Evolutionary conservation across 495 filamentous ascomycete species (phyloP).

Genomic region (Darksidea phi): DNA sequence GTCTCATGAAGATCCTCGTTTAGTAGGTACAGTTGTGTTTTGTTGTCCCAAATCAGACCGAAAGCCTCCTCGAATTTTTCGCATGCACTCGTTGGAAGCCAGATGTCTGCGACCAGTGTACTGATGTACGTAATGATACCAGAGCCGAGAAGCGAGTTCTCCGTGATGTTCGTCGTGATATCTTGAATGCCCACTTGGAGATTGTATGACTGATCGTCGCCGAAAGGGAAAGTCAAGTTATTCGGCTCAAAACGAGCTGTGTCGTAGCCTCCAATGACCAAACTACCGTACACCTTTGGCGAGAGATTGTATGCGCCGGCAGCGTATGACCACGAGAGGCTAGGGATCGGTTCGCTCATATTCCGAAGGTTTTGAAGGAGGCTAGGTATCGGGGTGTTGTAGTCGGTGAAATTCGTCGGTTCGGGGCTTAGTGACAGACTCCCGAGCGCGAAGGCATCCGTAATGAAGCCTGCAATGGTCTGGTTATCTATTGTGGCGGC

Average conservation of each 20-base stretch:
- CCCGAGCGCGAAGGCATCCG: slow-evolving; percentile 40
- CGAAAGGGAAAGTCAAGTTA: slow-evolving; percentile 35
- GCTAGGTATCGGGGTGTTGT: slow-evolving; percentile 34
- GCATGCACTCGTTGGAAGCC: slow-evolving; percentile 41
- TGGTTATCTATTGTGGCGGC: slow-evolving; percentile 36
- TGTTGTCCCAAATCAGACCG: slow-evolving; percentile 38
- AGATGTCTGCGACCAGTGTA: slow-evolving; percentile 39
- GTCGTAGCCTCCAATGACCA: slow-evolving; percentile 45
- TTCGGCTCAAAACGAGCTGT: slow-evolving; percentile 34
- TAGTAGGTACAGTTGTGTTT: slow-evolving; percentile 39
- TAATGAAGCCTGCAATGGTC: slow-evolving; percentile 36
- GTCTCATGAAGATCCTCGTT: slow-evolving; percentile 37
- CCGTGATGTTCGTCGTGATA: slow-evolving; percentile 35
- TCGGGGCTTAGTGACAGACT: slow-evolving; percentile 40
- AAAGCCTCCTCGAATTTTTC: slow-evolving; percentile 41
- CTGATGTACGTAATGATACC: slow-evolving; percentile 38
- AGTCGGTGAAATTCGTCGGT: slow-evolving; percentile 42
- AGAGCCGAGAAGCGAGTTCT: slow-evolving; percentile 29
- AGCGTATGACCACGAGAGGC: slow-evolving; percentile 41
- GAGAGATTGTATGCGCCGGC: slow-evolving; percentile 39
- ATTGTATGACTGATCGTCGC: slow-evolving; percentile 35
- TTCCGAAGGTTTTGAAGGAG: slow-evolving; percentile 38
- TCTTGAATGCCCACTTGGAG: slow-evolving; percentile 39
- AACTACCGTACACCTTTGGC: slow-evolving; percentile 36
- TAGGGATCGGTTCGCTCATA: slow-evolving; percentile 37